Percentiles rank a stretch among this genome's conserved stretches.
These are phyloP conservation scores for Aspergillus novofumigatus DNA, from an alignment of 2,329 filamentous ascomycete species.

Conservation along the genomic window DNA sequence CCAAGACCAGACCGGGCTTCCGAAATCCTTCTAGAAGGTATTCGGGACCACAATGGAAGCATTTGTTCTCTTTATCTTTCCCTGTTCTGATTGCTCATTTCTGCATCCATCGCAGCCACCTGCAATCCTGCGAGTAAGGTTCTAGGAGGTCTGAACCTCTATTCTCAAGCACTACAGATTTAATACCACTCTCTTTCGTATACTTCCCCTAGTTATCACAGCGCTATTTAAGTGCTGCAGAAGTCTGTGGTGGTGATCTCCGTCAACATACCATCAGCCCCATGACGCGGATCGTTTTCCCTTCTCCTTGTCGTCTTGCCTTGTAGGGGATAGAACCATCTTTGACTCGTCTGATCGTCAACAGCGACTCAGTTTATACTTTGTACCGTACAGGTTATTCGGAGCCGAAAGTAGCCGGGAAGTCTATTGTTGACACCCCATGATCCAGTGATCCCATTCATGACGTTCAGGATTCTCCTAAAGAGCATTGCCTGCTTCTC, in stretches of 20 bases:
- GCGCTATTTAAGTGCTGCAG: conserved; percentile 7
- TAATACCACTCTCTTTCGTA: too few species aligned
- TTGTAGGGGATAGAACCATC: background rate
- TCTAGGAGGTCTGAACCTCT: background rate
- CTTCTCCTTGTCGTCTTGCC: conserved; percentile 1
- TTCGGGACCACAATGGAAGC: conserved; percentile 14
- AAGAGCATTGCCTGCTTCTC: background rate
- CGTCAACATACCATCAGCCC: conserved; percentile 1
- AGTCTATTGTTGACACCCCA: too few species aligned
- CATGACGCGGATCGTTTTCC: conserved; percentile 8
- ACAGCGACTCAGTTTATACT: too few species aligned
- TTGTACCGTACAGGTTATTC: too few species aligned
- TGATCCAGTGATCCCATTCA: too few species aligned
- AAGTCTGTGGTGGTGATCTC: conserved; percentile 15
- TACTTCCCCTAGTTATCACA: background rate
- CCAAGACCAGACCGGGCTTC: conserved; percentile 17
- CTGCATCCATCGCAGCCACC: conserved; percentile 9
- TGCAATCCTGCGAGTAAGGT: background rate
- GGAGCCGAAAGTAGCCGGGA: background rate
- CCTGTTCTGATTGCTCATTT: conserved; percentile 1
- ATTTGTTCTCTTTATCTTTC: background rate
- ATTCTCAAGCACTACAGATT: background rate
- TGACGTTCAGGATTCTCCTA: too few species aligned
- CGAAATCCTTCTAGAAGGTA: conserved; percentile 18
- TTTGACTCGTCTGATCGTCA: background rate